phyloP scores from a whole-genome alignment of 306 rosid genomes.

The Vigna unguiculata region DNA sequence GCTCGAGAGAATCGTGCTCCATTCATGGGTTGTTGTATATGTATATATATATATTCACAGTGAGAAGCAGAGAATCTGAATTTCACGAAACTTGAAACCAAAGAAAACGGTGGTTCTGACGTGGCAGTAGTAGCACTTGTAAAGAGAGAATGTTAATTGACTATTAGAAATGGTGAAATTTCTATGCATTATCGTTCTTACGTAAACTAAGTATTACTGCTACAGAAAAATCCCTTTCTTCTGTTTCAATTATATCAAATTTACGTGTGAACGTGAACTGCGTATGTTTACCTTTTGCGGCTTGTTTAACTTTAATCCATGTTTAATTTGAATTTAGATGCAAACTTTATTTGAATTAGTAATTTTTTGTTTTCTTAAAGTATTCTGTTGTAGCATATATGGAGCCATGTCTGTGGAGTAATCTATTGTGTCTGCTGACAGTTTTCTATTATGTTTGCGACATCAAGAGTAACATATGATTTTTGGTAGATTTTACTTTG shows the following conservation, averaged over 20 bases:
- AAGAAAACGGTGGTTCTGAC: neutral
- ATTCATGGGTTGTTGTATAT: neutral
- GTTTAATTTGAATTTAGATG: too few species aligned
- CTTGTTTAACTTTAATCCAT: neutral
- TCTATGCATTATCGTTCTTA: too few species aligned
- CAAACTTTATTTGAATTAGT: too few species aligned
- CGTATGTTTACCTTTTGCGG: neutral
- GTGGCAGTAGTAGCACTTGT: neutral
- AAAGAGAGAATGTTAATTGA: too few species aligned
- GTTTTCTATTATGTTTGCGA: too few species aligned
- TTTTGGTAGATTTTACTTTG: too few species aligned
- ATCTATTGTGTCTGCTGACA: too few species aligned
- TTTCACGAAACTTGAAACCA: slow-evolving; percentile 45
- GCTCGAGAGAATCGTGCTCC: neutral
- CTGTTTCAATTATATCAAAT: neutral
- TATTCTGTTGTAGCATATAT: too few species aligned
- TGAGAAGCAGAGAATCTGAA: neutral
- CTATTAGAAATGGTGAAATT: too few species aligned
- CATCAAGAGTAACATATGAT: too few species aligned
- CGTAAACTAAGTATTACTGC: neutral
- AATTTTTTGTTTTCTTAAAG: too few species aligned
- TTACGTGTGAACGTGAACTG: neutral
- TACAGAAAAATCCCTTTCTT: neutral
- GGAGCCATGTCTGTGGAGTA: too few species aligned
- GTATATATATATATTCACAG: neutral